Base-by-base conservation (phyloP, 129 eudicot genomes). In the Escallonia herrerae region DNA sequence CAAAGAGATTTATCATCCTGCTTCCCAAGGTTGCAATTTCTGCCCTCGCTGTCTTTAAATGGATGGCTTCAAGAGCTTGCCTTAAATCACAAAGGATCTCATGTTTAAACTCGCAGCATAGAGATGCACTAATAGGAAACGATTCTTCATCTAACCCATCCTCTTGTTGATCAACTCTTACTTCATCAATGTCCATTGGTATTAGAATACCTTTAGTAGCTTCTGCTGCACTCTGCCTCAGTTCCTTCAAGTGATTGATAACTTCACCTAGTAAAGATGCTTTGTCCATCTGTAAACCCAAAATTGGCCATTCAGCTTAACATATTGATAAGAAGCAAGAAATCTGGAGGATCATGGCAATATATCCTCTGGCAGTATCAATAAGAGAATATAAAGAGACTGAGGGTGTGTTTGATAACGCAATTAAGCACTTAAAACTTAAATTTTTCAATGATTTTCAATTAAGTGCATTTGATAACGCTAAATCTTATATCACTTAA, bases 261-360 rank as follows among this genome's bases (percentile, higher is more conserved):
- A 84, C 97, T 75, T 90, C 83, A 4, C 91, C 91, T 4, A 90
- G 86, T 71, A 90, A 81, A 1, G 95, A 83, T 38, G 97, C 95
- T 76, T 90, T 90, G 78, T 90, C 97, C 97, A 90, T 86, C 97
- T 90, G 80, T 37, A 59, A 48, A 62, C 56, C 51, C 53, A 1
- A 67, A 63, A 65, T 63, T 6, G 42, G 37, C 67, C 72, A 41
- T 6, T 65, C 15, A 66, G 63, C 43, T 12, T 8, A 13, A 14
- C 2, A 33, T 1, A 57, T 44, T 39, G 15, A 66, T 13, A 62
- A 33, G 15, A 60, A 62, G 41, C 64, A 54, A 56, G 39, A 55
- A 48, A 7, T 63, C 40, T 43, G 33, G 33, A 22, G 33, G 33
- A 22, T 22, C 33, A 22, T 22, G 33, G 33, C 33, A 22, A 22